Evolutionary conservation across 2,329 filamentous ascomycete genomes (phyloP), one percentile per base, ranked within the genome.

Genomic region (Zalaria obscura): DNA sequence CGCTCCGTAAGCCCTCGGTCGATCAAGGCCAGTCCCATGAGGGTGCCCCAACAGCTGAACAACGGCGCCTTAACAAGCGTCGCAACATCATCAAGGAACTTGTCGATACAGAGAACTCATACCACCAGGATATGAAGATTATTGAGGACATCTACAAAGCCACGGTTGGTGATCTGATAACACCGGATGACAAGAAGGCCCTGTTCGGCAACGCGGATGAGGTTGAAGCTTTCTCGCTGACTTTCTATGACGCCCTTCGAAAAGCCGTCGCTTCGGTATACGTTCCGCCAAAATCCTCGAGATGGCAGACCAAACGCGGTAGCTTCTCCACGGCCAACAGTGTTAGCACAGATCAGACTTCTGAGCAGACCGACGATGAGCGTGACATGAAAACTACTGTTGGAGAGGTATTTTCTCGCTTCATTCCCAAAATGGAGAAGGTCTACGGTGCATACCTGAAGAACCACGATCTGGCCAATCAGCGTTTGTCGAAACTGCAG

Each of bases 121-220:
- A 93, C 61, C 79, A 93, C 43, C 78, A 86, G 48, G 91, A 98
- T 58, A 89, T 98, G 85, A 94, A 88, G 58, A 89, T 98, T 40
- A 82, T 94, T 2, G 86, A 93, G 55, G 88, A 96, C 55, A 96
- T 98, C 41, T 98, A 96, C 69, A 93, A 93, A 61, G 87, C 85
- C 35, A 96, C 91, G 1, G 57, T 53, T 5, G 87, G 83, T 42
- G 77, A 85, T 5, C 77, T 86, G 48, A 73, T 95, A 27, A 84
- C 83, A 35, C 67, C 75, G 35, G 83, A 89, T 48, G 93, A 93
- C 47, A 80, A 93, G 52, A 93, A 88, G 56, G 72, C 83, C 8
- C 76, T 98, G 10, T 98, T 98, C 60, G 81, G 86, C 47, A 98
- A 98, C 55, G 88, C 83, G 3, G 83, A 91, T 52, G 83, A 94